phyloP scores from a whole-genome alignment of 331 rosid genomes.

The Malus hybrid region DNA sequence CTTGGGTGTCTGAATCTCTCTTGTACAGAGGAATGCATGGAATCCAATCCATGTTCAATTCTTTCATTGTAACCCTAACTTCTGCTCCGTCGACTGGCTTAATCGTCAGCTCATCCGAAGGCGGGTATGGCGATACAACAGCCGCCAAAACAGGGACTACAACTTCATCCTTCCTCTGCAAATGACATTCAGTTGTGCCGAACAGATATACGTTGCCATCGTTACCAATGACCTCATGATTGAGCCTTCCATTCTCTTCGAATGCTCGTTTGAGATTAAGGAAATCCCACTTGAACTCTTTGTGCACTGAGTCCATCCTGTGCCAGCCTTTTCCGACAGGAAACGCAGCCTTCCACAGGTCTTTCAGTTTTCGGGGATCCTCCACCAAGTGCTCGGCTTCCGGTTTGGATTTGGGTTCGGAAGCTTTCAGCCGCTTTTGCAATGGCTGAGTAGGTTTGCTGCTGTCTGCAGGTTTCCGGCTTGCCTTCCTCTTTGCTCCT shows the following conservation, averaged over 20 bases:
- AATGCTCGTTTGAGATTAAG: constrained; percentile 77
- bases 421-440: neutral
- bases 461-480: constrained; percentile 22
- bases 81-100: constrained; percentile 70
- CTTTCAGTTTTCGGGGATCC: constrained; percentile 87
- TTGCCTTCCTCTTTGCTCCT: constrained; percentile 55
- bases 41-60: constrained; percentile 92
- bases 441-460: constrained; percentile 26
- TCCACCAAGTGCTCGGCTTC: constrained; percentile 52
- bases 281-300: constrained; percentile 79
- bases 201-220: constrained; percentile 58
- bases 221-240: constrained; percentile 6
- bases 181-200: constrained; percentile 79
- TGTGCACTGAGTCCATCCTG: constrained; percentile 52
- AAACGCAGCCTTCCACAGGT: constrained; percentile 63
- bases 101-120: constrained; percentile 81
- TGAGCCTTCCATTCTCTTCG: constrained; percentile 61
- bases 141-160: constrained; percentile 83
- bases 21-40: constrained; percentile 62
- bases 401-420: neutral
- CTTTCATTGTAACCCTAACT: constrained; percentile 71
- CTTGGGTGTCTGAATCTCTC: neutral
- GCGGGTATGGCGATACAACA: constrained; percentile 83
- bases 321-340: constrained; percentile 93
- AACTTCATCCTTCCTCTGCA: constrained; percentile 43